Base-by-base conservation (phyloP, 2,329 filamentous ascomycete species). In the Aureobasidium sp. region DNA sequence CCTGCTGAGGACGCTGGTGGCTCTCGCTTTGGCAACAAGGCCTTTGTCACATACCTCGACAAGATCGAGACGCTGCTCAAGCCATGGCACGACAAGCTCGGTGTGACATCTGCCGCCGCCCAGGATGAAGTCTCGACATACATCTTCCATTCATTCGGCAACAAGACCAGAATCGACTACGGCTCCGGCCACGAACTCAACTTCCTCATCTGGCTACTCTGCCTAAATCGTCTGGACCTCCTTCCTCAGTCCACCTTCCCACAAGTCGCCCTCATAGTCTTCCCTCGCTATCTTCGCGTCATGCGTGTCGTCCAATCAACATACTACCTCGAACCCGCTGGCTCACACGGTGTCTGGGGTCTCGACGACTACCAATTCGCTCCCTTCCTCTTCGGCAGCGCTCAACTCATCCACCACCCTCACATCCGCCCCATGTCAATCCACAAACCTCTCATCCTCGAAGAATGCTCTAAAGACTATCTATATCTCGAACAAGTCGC, bases 111-210 rank as follows among this genome's bases (percentile, higher is more conserved):
- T 14, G 37, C 39, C 5, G 74, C 74, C 0, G 87, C 88, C 14
- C 79, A 87, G 51, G 76, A 81, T 3, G 94, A 99, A 72, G 78
- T 89, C 5, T 87, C 87, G 0, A 85, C 86, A 34, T 99, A 99
- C 75, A 81, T 99, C 37, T 77, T 83, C 65, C 84, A 96, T 70
- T 87, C 89, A 0, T 92, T 97, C 66, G 94, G 94, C 48, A 96
- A 96, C 71, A 83, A 87, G 48, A 83, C 84, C 58, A 85, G 93
- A 44, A 94, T 99, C 69, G 94, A 99, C 77, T 99, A 99, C 73
- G 94, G 94, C 55, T 97, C 91, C 0, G 94, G 94, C 2, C 94
- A 99, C 74, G 94, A 99, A 77, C 83, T 99, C 64, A 97, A 99
- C 78, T 97, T 99, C 76, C 81, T 93, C 74, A 88, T 96, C 71